Conservation (phyloP, 2,329 filamentous ascomycete species). For the Verticillium zaregamsianum region DNA sequence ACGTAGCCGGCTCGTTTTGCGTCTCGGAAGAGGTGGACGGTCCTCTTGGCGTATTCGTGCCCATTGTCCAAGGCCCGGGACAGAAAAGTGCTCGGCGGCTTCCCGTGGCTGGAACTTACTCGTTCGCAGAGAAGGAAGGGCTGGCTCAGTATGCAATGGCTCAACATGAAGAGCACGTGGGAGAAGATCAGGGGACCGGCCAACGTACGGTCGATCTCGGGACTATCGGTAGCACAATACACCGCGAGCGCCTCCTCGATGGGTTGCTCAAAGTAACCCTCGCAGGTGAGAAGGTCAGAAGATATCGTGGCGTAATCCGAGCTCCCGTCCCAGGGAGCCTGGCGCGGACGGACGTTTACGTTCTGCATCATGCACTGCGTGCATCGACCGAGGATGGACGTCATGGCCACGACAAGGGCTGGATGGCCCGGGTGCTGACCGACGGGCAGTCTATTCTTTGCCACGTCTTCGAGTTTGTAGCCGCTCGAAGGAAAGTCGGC, state of each 20-base stretch:
- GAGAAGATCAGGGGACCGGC: neutral
- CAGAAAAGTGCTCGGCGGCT: neutral
- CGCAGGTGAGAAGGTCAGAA: neutral
- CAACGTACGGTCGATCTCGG: neutral
- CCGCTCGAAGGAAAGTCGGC: neutral
- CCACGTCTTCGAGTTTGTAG: neutral
- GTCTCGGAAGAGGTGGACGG: neutral
- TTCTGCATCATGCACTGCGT: constrained; percentile 1
- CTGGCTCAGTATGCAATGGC: neutral
- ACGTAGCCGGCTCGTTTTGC: neutral
- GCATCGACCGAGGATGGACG: constrained; percentile 1
- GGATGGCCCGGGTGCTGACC: neutral
- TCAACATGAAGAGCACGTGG: neutral
- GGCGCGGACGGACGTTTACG: neutral
- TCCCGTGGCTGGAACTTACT: neutral
- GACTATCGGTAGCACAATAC: neutral
- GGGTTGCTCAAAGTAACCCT: constrained; percentile 1
- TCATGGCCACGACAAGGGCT: neutral
- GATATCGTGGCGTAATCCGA: neutral
- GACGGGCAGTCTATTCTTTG: neutral
- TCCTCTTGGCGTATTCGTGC: neutral
- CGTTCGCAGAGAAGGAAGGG: neutral
- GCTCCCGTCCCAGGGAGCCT: neutral
- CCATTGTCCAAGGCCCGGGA: neutral
- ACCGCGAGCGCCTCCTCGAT: neutral